Evolutionary conservation across 2,329 filamentous ascomycete species (phyloP).

Genomic region (Diaporthe vexans): DNA sequence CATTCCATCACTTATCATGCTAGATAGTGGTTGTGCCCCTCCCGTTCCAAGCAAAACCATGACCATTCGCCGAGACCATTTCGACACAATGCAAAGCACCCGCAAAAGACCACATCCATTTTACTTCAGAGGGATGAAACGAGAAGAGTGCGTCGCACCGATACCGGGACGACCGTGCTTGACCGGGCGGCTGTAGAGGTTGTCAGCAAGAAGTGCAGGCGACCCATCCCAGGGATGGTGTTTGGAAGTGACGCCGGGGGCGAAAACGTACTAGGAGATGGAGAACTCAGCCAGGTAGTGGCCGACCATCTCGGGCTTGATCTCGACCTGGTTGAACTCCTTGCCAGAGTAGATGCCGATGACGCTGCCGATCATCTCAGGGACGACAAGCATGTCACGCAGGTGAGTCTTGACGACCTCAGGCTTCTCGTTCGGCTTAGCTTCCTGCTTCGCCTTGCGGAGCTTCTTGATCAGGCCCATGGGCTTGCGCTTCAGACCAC

Average conservation of each 20-base stretch:
- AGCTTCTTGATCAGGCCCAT: conserved; percentile 99
- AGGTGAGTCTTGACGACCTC: conserved; percentile 99
- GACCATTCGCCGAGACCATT: conserved; percentile 71
- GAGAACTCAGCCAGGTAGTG: conserved; percentile 99
- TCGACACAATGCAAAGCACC: conserved; percentile 67
- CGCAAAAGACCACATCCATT: conserved; percentile 59
- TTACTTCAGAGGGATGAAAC: conserved; percentile 99
- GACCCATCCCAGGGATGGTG: no score
- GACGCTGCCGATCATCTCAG: conserved; percentile 99
- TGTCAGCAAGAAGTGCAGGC: conserved; percentile 61
- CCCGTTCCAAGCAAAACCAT: conserved; percentile 66
- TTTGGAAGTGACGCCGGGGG: background rate
- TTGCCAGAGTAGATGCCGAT: conserved; percentile 99
- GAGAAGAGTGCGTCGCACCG: conserved; percentile 99
- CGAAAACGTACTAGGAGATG: conserved; percentile 94
- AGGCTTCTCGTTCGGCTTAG: conserved; percentile 99
- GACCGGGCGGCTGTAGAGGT: conserved; percentile 87
- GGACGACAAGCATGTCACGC: conserved; percentile 99
- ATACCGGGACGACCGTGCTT: conserved; percentile 99
- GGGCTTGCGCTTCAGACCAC: conserved; percentile 99
- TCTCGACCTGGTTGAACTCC: conserved; percentile 99
- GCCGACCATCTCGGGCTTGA: conserved; percentile 99
- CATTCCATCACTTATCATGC: conserved; percentile 61
- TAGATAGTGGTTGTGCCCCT: conserved; percentile 55
- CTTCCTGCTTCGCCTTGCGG: conserved; percentile 99